phyloP scores from a whole-genome alignment of 352 stramenopile species.

The Albugo laibachii region DNA sequence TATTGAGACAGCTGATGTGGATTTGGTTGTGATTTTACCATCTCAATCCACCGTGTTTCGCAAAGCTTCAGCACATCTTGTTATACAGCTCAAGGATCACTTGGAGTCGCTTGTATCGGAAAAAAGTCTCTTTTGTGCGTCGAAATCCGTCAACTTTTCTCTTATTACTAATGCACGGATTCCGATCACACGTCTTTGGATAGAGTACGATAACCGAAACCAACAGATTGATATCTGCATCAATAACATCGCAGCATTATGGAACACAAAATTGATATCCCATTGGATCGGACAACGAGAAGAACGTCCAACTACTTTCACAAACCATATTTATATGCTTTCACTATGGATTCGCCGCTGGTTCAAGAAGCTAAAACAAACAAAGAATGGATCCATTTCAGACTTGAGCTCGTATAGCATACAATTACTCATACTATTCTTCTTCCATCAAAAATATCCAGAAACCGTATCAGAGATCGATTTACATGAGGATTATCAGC shows the following conservation, averaged over 20 bases:
- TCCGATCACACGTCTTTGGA: constrained; percentile 5
- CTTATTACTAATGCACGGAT: constrained; percentile 12
- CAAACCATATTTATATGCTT: constrained; percentile 3
- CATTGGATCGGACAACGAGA: no score
- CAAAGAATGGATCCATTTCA: constrained; percentile 13
- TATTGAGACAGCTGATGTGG: constrained; percentile 23
- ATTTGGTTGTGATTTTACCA: constrained; percentile 50
- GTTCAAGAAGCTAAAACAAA: constrained; percentile 25
- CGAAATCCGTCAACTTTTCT: no score
- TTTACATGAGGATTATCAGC: constrained; percentile 11
- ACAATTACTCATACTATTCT: constrained; percentile 43
- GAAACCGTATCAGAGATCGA: constrained; percentile 24
- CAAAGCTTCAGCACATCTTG: constrained; percentile 22
- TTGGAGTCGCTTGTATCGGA: constrained; percentile 15
- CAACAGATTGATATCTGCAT: constrained; percentile 44
- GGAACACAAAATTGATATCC: constrained; percentile 46
- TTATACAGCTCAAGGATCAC: constrained; percentile 50
- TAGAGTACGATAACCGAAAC: no score
- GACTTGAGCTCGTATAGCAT: constrained; percentile 52
- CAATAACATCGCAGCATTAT: constrained; percentile 65
- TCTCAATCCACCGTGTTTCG: constrained; percentile 19
- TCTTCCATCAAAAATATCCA: constrained; percentile 20
- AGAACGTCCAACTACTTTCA: constrained; percentile 10
- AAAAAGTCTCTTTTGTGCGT: no score
- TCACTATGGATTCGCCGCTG: constrained; percentile 14